Base-by-base conservation (phyloP, 768 basidiomycete genomes). In the Saitozyma sp. region DNA sequence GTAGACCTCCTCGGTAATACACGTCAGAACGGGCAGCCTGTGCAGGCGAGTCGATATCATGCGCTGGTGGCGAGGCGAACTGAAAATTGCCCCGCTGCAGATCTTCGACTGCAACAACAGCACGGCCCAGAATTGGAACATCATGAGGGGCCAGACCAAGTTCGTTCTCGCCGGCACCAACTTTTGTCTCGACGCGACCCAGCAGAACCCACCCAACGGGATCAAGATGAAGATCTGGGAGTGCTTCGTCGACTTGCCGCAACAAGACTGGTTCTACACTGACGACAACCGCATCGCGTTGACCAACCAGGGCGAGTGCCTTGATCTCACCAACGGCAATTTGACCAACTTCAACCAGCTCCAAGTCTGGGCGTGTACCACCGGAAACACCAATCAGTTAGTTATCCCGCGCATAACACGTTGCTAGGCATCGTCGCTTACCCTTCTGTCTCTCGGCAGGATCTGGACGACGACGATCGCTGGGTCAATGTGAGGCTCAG, bases 131-230 rank as follows among this genome's bases (percentile, higher is more conserved):
- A 54, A 64, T 38, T 74, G 69, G 69, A 63, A 54, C 16, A 40
- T 70, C 41, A 56, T 43, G 11, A 49, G 59, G 49, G 67, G 67
- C 19, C 56, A 61, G 6, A 65, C 67, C 20, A 29, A 61, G 39
- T 62, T 73, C 45, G 54, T 69, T 41, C 56, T 73, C 19, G 63
- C 66, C 10, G 66, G 67, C 1, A 69, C 65, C 16, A 66, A 71
- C 61, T 73, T 58, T 56, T 76, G 71, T 50, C 58, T 73, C 9
- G 71, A 76, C 54, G 64, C 71, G 8, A 68, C 69, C 38, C 51
- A 51, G 4, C 59, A 46, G 17, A 42, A 37, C 14, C 69, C 74
- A 19, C 50, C 58, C 8, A 65, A 65, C 52, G 72, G 72, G 11
- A 63, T 56, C 45, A 45, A 67, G 60, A 59, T 63, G 58, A 74